Percentiles rank a stretch among this genome's conserved stretches.
Conservation (phyloP, 1,284 basidiomycete genomes). For the Gymnopus androsaceus region DNA sequence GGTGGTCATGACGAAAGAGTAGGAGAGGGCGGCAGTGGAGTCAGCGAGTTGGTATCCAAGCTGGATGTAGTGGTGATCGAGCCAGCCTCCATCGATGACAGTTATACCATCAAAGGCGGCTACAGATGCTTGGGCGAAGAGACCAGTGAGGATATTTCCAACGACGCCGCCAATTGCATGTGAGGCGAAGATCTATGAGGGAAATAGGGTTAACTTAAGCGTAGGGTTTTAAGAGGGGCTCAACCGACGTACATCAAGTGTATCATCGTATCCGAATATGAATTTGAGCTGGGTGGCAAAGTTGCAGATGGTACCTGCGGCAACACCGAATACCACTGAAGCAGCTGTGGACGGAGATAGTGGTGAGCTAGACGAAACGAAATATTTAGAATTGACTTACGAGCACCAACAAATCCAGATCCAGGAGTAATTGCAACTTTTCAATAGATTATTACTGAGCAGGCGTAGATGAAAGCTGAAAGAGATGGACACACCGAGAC, state of each 20-base stretch:
- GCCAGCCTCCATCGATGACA: constrained; percentile 67
- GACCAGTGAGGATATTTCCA: constrained; percentile 82
- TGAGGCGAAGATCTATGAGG: constrained; percentile 77
- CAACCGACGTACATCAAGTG: constrained; percentile 66
- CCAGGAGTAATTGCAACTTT: constrained; percentile 67
- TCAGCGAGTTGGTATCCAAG: constrained; percentile 73
- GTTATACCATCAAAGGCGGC: constrained; percentile 67
- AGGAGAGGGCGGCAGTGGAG: constrained; percentile 55
- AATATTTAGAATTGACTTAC: constrained; percentile 35
- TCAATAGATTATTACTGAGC: no score
- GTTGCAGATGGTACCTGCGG: constrained; percentile 86
- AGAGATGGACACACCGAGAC: constrained; percentile 81
- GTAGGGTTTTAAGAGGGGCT: background rate
- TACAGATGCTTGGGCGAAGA: constrained; percentile 61
- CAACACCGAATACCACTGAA: constrained; percentile 82
- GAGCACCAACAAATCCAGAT: constrained; percentile 86
- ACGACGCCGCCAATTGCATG: constrained; percentile 89
- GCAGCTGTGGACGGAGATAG: constrained; percentile 50
- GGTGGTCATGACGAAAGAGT: constrained; percentile 68
- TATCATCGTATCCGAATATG: constrained; percentile 72
- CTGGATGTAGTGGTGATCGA: constrained; percentile 68
- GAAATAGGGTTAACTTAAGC: background rate
- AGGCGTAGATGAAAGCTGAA: no score
- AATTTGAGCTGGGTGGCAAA: constrained; percentile 95
- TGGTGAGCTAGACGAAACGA: background rate